A percentile compares a stretch with the other conserved stretches of the same genome.
Evolutionary conservation across 148 eudicot species (phyloP).

Genomic region (Spergularia marina): DNA sequence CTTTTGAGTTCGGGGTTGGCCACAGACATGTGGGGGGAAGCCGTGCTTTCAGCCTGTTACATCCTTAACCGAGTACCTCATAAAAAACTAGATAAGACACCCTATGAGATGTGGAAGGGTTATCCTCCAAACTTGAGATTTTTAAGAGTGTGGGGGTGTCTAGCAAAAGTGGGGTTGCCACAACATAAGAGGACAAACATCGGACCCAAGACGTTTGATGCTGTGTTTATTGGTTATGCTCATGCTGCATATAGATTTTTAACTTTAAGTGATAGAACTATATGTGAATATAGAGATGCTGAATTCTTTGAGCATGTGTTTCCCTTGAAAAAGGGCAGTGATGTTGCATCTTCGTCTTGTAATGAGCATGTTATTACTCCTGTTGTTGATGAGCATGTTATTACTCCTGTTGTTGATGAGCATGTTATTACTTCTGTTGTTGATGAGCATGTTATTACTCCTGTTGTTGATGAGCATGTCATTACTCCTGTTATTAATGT

Average conservation of each 20-base stretch:
- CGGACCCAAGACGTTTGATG: neutral
- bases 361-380: neutral
- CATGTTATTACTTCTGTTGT: too few relatives aligned
- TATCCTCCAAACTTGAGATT: neutral
- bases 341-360: neutral
- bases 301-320: neutral
- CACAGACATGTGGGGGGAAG: neutral
- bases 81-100: neutral
- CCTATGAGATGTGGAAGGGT: constrained; percentile 1
- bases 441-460: too few relatives aligned
- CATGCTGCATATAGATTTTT: neutral
- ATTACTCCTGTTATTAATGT: too few relatives aligned
- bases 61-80: neutral
- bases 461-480: too few relatives aligned
- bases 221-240: neutral
- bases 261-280: neutral
- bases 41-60: neutral
- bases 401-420: too few relatives aligned
- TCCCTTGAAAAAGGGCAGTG: neutral
- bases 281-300: neutral
- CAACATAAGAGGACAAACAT: neutral
- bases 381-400: neutral
- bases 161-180: neutral
- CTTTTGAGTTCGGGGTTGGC: neutral
- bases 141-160: neutral